phyloP scores from a whole-genome alignment of 2,329 filamentous ascomycete species.

The Pseudogymnoascus sp. region DNA sequence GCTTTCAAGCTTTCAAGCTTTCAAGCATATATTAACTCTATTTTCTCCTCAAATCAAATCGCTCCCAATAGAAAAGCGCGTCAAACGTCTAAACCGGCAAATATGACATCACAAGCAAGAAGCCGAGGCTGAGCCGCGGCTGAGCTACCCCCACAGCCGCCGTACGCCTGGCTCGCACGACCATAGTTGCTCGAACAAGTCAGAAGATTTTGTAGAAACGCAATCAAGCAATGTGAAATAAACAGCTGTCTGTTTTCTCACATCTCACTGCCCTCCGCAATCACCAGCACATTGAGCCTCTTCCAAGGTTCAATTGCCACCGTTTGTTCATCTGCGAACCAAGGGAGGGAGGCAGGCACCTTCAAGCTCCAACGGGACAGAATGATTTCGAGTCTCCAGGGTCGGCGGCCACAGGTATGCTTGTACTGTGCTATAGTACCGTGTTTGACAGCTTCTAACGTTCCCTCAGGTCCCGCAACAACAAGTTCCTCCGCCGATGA shows the following conservation, averaged over 20 bases:
- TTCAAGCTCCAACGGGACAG: neutral
- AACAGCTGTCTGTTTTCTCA: neutral
- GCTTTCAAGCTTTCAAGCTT: neutral
- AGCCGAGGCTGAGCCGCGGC: slow-evolving; percentile 1
- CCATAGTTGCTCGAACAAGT: neutral
- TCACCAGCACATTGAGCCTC: neutral
- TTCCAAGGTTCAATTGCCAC: neutral
- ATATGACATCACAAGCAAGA: slow-evolving; percentile 2
- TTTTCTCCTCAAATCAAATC: neutral
- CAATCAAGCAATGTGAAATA: slow-evolving; percentile 4
- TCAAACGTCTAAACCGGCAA: neutral
- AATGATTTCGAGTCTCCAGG: neutral
- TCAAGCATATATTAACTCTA: neutral
- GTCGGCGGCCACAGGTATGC: neutral
- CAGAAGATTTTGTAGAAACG: neutral
- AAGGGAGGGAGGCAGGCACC: neutral
- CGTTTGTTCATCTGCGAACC: neutral
- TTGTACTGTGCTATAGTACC: too few species aligned
- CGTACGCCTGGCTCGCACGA: neutral
- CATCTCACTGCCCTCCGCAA: neutral
- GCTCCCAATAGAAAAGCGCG: neutral
- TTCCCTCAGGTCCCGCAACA: neutral
- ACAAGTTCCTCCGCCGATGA: neutral
- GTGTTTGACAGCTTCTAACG: neutral
- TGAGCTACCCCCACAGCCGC: neutral